These are phyloP conservation scores for Westerdykella sp. DNA, from an alignment of 2,329 filamentous ascomycete species.

Conservation along the genomic window DNA sequence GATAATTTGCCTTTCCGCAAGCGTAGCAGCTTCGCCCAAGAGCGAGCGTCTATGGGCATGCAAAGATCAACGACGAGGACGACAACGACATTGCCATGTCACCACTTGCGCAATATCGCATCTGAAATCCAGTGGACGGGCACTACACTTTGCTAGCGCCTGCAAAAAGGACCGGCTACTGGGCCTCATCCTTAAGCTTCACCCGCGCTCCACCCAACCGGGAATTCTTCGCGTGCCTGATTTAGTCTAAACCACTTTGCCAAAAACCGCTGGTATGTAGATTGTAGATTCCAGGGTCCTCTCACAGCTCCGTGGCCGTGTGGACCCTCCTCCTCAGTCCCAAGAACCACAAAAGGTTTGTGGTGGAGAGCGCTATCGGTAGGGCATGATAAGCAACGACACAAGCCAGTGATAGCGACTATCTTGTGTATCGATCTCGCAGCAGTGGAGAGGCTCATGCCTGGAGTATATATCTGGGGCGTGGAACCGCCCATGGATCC, in stretches of 20 bases:
- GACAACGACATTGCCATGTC: no score
- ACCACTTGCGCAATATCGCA: no score
- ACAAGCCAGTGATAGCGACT: slow-evolving; percentile 1
- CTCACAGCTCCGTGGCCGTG: slow-evolving; percentile 3
- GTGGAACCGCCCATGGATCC: not conserved
- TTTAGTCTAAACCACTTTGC: slow-evolving; percentile 1
- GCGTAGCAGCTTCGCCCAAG: no score
- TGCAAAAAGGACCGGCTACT: not conserved
- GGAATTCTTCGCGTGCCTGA: slow-evolving; percentile 1
- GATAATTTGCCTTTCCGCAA: no score
- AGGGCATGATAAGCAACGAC: not conserved
- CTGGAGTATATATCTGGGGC: not conserved
- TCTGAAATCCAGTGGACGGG: no score
- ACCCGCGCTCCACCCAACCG: not conserved
- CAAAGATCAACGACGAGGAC: no score
- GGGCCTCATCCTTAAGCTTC: not conserved
- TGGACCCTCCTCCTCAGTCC: not conserved
- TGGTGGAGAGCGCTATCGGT: slow-evolving; percentile 1
- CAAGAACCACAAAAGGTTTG: not conserved
- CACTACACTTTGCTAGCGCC: not conserved
- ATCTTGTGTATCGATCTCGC: slow-evolving; percentile 1
- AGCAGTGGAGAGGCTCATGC: not conserved
- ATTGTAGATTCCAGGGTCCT: slow-evolving; percentile 8
- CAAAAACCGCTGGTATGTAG: not conserved
- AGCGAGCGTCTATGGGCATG: no score